These are phyloP conservation scores for Citrullus amarus DNA, from an alignment of 306 rosid genomes.

Conservation along the genomic window DNA sequence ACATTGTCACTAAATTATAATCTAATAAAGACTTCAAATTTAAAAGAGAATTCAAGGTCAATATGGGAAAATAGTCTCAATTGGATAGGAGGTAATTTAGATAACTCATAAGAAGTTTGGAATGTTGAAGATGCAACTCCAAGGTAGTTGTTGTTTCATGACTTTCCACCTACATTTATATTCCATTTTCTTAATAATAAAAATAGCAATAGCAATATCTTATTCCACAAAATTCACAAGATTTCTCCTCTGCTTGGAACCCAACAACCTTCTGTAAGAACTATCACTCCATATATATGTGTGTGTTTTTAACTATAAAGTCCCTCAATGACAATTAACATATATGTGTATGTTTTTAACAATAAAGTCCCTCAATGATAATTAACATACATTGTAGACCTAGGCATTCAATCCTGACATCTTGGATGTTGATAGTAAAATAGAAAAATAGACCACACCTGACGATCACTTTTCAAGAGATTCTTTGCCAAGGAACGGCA, in stretches of 20 bases:
- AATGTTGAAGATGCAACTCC: neutral
- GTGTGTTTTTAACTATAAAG: neutral
- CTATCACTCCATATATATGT: neutral
- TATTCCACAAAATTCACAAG: neutral
- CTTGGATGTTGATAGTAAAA: neutral
- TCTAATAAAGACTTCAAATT: neutral
- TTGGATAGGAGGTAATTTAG: neutral
- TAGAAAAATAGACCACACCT: conserved; percentile 46
- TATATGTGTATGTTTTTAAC: neutral
- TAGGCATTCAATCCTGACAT: neutral
- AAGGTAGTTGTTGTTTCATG: neutral
- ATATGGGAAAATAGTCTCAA: neutral
- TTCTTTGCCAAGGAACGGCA: conserved; percentile 72
- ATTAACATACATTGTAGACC: neutral
- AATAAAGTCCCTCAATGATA: neutral
- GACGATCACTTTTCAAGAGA: conserved; percentile 76
- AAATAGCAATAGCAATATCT: neutral
- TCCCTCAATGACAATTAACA: neutral
- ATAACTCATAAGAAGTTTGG: neutral
- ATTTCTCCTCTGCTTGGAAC: neutral
- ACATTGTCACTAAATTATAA: neutral
- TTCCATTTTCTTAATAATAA: neutral
- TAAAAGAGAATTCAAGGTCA: neutral
- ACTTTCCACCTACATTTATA: neutral
- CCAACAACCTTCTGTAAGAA: neutral